Conservation (phyloP, 2,329 filamentous ascomycete genomes). For the Neurospora crassa region DNA sequence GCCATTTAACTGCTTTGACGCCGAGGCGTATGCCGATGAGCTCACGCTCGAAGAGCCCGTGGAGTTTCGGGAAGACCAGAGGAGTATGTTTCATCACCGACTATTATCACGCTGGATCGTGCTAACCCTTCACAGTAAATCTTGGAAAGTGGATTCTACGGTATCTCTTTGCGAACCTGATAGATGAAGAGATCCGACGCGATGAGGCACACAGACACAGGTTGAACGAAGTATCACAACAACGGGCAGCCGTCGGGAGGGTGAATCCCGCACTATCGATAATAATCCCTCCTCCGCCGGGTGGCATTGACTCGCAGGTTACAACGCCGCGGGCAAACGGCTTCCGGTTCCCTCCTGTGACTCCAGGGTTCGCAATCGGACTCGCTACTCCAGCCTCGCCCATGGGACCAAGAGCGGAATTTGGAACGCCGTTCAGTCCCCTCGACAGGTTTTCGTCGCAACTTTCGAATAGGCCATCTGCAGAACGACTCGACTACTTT, state of each 20-base stretch:
- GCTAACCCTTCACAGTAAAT: conserved; percentile 55
- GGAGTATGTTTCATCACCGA: conserved; percentile 50
- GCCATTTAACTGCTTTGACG: conserved; percentile 93
- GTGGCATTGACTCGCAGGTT: conserved; percentile 33
- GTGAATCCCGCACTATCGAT: conserved; percentile 53
- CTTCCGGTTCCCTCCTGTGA: conserved; percentile 49
- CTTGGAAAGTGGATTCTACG: conserved; percentile 93
- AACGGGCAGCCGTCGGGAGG: conserved; percentile 44
- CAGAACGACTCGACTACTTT: conserved; percentile 69
- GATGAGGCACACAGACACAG: conserved; percentile 66
- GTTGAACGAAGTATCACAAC: conserved; percentile 54
- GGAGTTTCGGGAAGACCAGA: conserved; percentile 84
- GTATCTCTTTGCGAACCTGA: conserved; percentile 80
- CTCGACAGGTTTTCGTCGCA: conserved; percentile 48
- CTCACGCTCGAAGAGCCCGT: conserved; percentile 61
- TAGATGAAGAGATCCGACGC: conserved; percentile 81
- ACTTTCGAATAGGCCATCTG: conserved; percentile 46
- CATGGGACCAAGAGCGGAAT: conserved; percentile 41
- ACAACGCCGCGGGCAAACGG: conserved; percentile 59
- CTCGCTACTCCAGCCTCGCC: conserved; percentile 55
- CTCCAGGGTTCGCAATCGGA: conserved; percentile 71
- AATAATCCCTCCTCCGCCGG: conserved; percentile 29
- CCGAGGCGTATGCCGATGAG: conserved; percentile 94
- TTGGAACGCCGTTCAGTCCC: conserved; percentile 31
- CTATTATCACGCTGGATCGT: background rate